Percentiles rank a stretch among this genome's conserved stretches.
These are phyloP conservation scores for Turritis glabra DNA, from an alignment of 345 rosid genomes.

Conservation along the genomic window DNA sequence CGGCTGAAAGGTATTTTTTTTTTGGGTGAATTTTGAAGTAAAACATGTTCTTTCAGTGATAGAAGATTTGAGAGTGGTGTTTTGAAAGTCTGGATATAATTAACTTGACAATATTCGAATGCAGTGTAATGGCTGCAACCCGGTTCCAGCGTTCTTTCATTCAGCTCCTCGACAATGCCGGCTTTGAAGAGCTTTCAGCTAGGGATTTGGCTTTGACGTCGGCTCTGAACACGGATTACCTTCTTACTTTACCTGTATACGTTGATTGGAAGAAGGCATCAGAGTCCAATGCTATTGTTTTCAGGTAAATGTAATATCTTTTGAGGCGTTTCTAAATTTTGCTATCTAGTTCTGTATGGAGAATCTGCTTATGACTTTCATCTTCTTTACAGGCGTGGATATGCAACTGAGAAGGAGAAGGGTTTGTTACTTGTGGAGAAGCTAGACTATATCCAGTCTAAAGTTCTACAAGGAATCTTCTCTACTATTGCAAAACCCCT, in stretches of 20 bases:
- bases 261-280: conserved; percentile 93
- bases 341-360: background rate
- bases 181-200: conserved; percentile 89
- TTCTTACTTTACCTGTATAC: conserved; percentile 83
- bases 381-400: conserved; percentile 75
- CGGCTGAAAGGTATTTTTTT: conserved; percentile 40
- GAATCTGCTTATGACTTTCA: background rate
- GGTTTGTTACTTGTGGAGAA: conserved; percentile 86
- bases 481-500: conserved; percentile 69
- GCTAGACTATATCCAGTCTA: conserved; percentile 88
- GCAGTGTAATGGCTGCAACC: conserved; percentile 73
- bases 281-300: conserved; percentile 85
- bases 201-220: conserved; percentile 83
- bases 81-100: background rate
- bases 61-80: background rate
- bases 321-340: background rate
- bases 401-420: conserved; percentile 89
- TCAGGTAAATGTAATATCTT: conserved; percentile 51
- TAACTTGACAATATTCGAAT: background rate
- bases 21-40: background rate
- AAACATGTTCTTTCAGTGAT: background rate
- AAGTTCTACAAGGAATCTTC: conserved; percentile 66
- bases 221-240: conserved; percentile 88
- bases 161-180: conserved; percentile 83
- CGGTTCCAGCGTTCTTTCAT: conserved; percentile 92